Base-by-base conservation (phyloP, 192 early-diverging fungal species). In the Rhizoclosmatium globosum region DNA sequence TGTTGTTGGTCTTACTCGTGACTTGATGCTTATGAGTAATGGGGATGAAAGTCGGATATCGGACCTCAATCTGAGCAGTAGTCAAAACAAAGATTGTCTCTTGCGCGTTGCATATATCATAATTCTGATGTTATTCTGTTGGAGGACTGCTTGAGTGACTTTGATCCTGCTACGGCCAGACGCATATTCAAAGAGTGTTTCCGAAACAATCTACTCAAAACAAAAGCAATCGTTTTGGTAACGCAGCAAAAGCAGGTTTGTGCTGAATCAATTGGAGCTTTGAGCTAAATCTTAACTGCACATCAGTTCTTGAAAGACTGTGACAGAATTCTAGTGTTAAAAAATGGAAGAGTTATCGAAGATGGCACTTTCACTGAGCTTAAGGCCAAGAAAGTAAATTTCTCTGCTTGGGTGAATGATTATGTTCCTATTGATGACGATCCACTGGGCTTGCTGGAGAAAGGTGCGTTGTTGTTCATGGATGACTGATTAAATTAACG, bases 111-210 rank as follows among this genome's bases (percentile, higher is more conserved):
- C 62, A 7, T 94, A 11, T 95, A 94, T 74, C 89, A 87, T 2
- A 66, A 87, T 71, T 89, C 90, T 4, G 93, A 94, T 47, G 89
- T 95, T 47, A 86, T 92, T 58, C 68, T 94, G 2, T 79, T 95
- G 42, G 94, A 94, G 71, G 94, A 94, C 84, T 82, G 80, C 59
- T 78, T 87, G 78, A 79, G 81, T 74, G 86, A 83, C 50, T 88
- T 89, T 64, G 85, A 86, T 58, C 68, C 45, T 42, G 77, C 57
- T 70, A 71, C 86, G 15, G 91, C 84, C 6, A 79, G 81, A 60
- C 67, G 79, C 47, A 17, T 87, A 11, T 87, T 87, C 64, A 87
- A 82, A 59, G 86, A 87, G 42, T 71, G 64, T 39, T 76, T 87
- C 38, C 38, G 76, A 23, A 84, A 84, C 44, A 72, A 87, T 47